A percentile compares a stretch with the other conserved stretches of the same genome.
phyloP scores from a whole-genome alignment of 2,329 filamentous ascomycete species.

The Fonsecaea nubica region DNA sequence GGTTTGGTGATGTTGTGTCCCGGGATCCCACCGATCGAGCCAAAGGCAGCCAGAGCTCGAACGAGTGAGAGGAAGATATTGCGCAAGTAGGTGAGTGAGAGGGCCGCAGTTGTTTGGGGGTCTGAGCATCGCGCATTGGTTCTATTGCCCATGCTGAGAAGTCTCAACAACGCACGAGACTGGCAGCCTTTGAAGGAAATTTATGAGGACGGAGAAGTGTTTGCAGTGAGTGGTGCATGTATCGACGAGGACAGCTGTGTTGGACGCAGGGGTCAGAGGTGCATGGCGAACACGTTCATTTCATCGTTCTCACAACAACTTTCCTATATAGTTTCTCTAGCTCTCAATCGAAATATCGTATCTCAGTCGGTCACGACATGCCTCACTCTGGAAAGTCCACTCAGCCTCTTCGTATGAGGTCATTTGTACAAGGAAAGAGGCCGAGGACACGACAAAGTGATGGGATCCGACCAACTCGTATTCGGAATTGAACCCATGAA shows the following conservation, averaged over 20 bases:
- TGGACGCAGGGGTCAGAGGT: not conserved
- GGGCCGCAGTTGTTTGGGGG: not conserved
- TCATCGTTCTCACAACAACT: not conserved
- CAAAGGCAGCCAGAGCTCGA: not conserved
- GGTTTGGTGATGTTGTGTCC: conserved; percentile 47
- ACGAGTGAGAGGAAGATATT: not conserved
- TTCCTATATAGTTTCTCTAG: not conserved
- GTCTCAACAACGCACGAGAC: not conserved
- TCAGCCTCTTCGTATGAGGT: not conserved
- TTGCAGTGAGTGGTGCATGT: not conserved
- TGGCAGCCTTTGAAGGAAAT: not conserved
- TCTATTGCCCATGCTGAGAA: too few species aligned
- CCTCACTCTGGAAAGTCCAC: not conserved
- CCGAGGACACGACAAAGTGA: not conserved
- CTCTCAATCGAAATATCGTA: not conserved
- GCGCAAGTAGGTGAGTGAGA: not conserved
- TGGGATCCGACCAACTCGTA: not conserved
- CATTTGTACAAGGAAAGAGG: not conserved
- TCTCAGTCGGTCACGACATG: not conserved
- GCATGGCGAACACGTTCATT: not conserved
- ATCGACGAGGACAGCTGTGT: not conserved
- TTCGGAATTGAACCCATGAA: not conserved
- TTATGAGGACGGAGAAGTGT: not conserved
- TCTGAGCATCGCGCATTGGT: too few species aligned
- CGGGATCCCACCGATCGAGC: conserved; percentile 13